These are phyloP conservation scores for Diaporthe helianthi DNA, from an alignment of 2,329 filamentous ascomycete genomes.

Conservation along the genomic window DNA sequence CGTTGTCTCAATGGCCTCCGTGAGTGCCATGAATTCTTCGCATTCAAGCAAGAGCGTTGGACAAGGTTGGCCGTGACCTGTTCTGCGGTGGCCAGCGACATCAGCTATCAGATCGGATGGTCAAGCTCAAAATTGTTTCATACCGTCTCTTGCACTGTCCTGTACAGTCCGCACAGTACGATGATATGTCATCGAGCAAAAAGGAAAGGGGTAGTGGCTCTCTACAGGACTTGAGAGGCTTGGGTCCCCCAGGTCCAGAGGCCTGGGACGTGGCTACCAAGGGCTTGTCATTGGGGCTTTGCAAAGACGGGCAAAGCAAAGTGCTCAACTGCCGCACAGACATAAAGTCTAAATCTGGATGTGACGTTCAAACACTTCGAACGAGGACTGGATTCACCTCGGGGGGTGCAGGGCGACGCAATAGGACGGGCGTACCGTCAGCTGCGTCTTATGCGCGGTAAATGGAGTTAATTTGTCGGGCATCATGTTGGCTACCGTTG, in stretches of 20 bases:
- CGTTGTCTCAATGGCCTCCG: conserved; percentile 42
- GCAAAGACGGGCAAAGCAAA: conserved; percentile 1
- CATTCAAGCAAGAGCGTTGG: conserved; percentile 25
- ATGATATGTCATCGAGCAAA: neutral
- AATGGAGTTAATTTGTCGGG: conserved; percentile 54
- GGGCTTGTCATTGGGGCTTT: conserved; percentile 8
- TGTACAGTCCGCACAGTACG: conserved; percentile 20
- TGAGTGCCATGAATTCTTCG: conserved; percentile 34
- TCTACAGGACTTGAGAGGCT: neutral
- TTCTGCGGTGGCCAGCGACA: conserved; percentile 34
- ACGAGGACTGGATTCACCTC: conserved; percentile 35
- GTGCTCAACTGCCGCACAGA: conserved; percentile 10
- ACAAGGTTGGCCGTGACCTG: conserved; percentile 33
- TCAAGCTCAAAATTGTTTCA: conserved; percentile 1
- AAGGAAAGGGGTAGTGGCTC: neutral
- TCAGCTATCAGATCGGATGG: conserved; percentile 26
- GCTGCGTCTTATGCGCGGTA: conserved; percentile 34
- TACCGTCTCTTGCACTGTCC: conserved; percentile 14
- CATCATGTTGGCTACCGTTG: conserved; percentile 49
- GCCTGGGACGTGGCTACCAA: neutral
- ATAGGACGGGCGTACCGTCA: conserved; percentile 29
- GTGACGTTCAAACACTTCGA: conserved; percentile 15
- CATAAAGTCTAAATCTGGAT: conserved; percentile 20
- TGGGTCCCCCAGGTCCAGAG: conserved; percentile 9
- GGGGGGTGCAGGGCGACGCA: conserved; percentile 38